Percentiles rank a stretch among this genome's conserved stretches.
Evolutionary conservation across 2,329 filamentous ascomycete species (phyloP).

Genomic region (Albifimbria verrucaria): DNA sequence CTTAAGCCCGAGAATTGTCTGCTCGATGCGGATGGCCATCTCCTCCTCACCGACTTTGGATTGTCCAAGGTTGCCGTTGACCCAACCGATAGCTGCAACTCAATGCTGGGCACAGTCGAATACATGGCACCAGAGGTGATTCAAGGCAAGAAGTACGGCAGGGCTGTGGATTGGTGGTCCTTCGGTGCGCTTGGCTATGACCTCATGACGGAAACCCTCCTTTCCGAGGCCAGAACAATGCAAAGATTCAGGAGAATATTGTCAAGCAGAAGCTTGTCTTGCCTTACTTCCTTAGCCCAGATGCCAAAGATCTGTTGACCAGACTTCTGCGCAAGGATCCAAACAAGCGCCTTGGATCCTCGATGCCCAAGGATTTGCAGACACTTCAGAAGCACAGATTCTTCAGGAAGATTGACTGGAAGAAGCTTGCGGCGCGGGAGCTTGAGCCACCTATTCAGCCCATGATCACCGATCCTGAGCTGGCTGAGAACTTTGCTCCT

Average conservation of each 20-base stretch:
- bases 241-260: conserved; percentile 95
- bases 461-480: conserved; percentile 89
- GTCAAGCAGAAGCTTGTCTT: conserved; percentile 85
- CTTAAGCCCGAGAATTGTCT: conserved; percentile 98
- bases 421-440: conserved; percentile 76
- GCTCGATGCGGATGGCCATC: conserved; percentile 83
- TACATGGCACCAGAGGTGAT: conserved; percentile 99
- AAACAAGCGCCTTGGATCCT: conserved; percentile 79
- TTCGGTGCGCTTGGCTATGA: conserved; percentile 91
- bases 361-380: conserved; percentile 83
- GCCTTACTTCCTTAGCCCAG: conserved; percentile 85
- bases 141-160: conserved; percentile 82
- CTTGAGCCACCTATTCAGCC: conserved; percentile 86
- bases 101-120: conserved; percentile 89
- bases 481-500: conserved; percentile 93
- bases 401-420: conserved; percentile 97
- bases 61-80: conserved; percentile 90
- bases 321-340: conserved; percentile 91
- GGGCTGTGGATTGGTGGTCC: conserved; percentile 98
- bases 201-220: conserved; percentile 90
- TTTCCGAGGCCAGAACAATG: conserved; percentile 85
- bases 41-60: conserved; percentile 94
- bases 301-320: conserved; percentile 91
- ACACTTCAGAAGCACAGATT: conserved; percentile 91
- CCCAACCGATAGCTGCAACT: conserved; percentile 66